These are phyloP conservation scores for Neurospora sp. DNA, from an alignment of 495 filamentous ascomycete genomes.

Conservation along the genomic window DNA sequence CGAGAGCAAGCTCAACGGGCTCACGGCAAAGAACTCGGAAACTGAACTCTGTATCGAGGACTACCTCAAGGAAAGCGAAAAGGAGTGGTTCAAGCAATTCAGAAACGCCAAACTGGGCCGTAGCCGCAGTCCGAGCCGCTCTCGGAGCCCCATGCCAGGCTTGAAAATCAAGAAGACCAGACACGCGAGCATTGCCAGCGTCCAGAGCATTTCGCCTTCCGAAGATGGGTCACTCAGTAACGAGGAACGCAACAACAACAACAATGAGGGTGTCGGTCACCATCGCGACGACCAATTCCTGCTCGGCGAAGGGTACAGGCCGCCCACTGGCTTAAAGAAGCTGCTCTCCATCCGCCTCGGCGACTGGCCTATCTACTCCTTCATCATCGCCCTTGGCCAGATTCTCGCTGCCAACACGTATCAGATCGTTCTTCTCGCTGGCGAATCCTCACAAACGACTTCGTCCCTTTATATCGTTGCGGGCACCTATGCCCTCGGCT, in stretches of 20 bases:
- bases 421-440: slow-evolving; percentile 56
- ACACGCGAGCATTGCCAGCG: slow-evolving; percentile 17
- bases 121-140: slow-evolving; percentile 12
- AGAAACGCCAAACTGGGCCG: slow-evolving; percentile 38
- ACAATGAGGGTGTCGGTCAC: slow-evolving; percentile 8
- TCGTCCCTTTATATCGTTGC: slow-evolving; percentile 51
- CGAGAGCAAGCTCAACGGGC: slow-evolving; percentile 37
- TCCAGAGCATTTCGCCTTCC: slow-evolving; percentile 21
- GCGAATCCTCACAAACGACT: slow-evolving; percentile 47
- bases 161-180: slow-evolving; percentile 12
- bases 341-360: slow-evolving; percentile 22
- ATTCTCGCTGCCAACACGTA: slow-evolving; percentile 59
- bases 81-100: slow-evolving; percentile 50
- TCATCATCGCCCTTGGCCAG: slow-evolving; percentile 59
- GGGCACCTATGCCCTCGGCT: slow-evolving; percentile 47
- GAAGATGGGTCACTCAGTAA: slow-evolving; percentile 2
- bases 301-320: slow-evolving; percentile 54
- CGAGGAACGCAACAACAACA: slow-evolving; percentile 27
- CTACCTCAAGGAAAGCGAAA: slow-evolving; percentile 51
- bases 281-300: slow-evolving; percentile 41
- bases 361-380: slow-evolving; percentile 64
- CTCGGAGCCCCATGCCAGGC: slow-evolving; percentile 3
- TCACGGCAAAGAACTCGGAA: slow-evolving; percentile 48
- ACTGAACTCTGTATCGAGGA: slow-evolving; percentile 51
- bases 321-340: slow-evolving; percentile 52